Evolutionary conservation across 1,139 yeast genomes (phyloP).

Genomic region (Taiozyma sp.): DNA sequence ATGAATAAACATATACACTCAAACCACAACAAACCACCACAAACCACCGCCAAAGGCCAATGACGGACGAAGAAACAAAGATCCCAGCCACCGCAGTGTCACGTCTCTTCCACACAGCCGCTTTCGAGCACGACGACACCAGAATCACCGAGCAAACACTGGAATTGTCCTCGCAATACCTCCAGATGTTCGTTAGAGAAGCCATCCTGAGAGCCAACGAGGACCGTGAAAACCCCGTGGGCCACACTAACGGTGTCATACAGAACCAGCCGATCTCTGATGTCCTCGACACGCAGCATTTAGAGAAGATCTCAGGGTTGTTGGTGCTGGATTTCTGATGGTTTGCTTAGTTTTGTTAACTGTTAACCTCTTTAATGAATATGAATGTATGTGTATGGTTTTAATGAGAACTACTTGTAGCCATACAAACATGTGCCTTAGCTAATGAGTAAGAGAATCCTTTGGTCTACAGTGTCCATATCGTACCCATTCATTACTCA

Average conservation of each 20-base stretch:
- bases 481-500: not conserved
- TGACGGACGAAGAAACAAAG: conserved; percentile 12
- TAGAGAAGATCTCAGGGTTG: conserved; percentile 50
- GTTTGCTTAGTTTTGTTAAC: too few relatives aligned
- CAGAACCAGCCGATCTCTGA: conserved; percentile 28
- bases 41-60: not conserved
- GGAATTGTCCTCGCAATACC: conserved; percentile 49
- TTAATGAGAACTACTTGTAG: too few relatives aligned
- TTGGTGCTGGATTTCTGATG: conserved; percentile 48
- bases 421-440: too few relatives aligned
- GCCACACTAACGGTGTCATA: conserved; percentile 34
- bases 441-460: not conserved
- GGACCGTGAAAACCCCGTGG: conserved; percentile 24
- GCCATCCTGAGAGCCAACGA: conserved; percentile 62
- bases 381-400: not conserved
- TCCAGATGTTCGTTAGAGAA: conserved; percentile 57
- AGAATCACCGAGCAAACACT: conserved; percentile 47
- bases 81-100: conserved; percentile 47
- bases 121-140: conserved; percentile 45
- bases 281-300: conserved; percentile 46
- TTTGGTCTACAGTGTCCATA: not conserved
- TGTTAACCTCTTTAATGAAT: too few relatives aligned
- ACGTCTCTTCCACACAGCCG: conserved; percentile 46
- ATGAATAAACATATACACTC: not conserved
- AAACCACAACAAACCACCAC: not conserved